Percentiles rank a stretch among this genome's conserved stretches.
These are phyloP conservation scores for Cyclostephanos tholiformis DNA, from an alignment of 108 stramenopile genomes.

Conservation along the genomic window DNA sequence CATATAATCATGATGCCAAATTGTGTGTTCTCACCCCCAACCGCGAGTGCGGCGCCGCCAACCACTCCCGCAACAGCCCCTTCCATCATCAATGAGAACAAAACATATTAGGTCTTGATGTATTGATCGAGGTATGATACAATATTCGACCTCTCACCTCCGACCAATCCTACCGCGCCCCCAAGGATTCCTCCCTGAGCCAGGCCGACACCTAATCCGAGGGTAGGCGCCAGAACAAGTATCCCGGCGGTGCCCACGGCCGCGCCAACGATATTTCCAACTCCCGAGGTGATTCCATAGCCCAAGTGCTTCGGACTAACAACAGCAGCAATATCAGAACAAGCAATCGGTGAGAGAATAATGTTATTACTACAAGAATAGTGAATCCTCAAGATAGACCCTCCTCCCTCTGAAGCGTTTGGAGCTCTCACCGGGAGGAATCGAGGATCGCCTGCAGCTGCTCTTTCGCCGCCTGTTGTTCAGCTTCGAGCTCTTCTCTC, in stretches of 20 bases:
- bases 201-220: slow-evolving; percentile 21
- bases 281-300: slow-evolving; percentile 48
- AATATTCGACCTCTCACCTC: slow-evolving; percentile 1
- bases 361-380: background rate
- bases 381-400: background rate
- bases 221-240: slow-evolving; percentile 58
- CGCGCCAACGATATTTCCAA: slow-evolving; percentile 64
- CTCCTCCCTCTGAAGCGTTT: background rate
- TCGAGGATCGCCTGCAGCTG: slow-evolving; percentile 42
- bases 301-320: slow-evolving; percentile 40
- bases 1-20: background rate
- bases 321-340: background rate
- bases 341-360: background rate
- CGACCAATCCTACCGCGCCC: slow-evolving; percentile 43
- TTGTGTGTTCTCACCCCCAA: slow-evolving; percentile 38
- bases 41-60: slow-evolving; percentile 54
- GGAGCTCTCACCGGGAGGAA: slow-evolving; percentile 19
- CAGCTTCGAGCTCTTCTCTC: slow-evolving; percentile 48
- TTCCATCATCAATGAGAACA: slow-evolving; percentile 1
- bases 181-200: slow-evolving; percentile 44
- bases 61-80: slow-evolving; percentile 62
- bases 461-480: slow-evolving; percentile 48
- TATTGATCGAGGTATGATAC: background rate
- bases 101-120: background rate
- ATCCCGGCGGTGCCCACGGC: slow-evolving; percentile 77